Evolutionary conservation across 257 asterid species (phyloP).

Genomic region (Catharanthus roseus): DNA sequence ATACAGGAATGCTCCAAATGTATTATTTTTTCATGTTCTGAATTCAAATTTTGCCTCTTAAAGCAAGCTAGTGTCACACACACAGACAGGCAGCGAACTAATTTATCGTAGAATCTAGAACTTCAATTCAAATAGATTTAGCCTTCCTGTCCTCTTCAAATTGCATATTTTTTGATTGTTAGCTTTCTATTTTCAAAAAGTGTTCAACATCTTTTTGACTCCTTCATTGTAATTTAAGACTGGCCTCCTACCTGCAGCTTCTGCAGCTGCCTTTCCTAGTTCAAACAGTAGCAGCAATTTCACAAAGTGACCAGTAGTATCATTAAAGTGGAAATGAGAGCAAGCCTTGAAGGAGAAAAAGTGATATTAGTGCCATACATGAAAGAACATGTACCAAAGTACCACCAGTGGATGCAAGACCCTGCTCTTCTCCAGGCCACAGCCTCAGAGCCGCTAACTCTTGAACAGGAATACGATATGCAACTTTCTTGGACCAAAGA

Average conservation of each 20-base stretch:
- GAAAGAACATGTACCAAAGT: conserved; percentile 80
- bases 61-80: neutral
- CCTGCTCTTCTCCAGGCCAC: conserved; percentile 82
- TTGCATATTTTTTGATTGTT: neutral
- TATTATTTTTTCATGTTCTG: neutral
- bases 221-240: neutral
- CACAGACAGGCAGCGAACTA: no score
- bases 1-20: neutral
- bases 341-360: conserved; percentile 68
- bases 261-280: neutral
- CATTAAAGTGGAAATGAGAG: conserved; percentile 33
- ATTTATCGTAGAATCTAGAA: no score
- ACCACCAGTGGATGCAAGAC: conserved; percentile 95
- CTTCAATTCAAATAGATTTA: neutral
- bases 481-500: conserved; percentile 84
- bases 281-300: neutral
- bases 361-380: conserved; percentile 79
- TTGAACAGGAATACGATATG: conserved; percentile 76
- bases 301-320: neutral
- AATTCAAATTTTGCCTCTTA: neutral
- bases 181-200: neutral
- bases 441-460: conserved; percentile 85
- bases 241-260: neutral
- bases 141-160: neutral
- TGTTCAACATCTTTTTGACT: neutral